Percentiles rank a stretch among this genome's conserved stretches.
phyloP scores from a whole-genome alignment of 495 filamentous ascomycete species.

The Rostrohypoxylon terebratum region DNA sequence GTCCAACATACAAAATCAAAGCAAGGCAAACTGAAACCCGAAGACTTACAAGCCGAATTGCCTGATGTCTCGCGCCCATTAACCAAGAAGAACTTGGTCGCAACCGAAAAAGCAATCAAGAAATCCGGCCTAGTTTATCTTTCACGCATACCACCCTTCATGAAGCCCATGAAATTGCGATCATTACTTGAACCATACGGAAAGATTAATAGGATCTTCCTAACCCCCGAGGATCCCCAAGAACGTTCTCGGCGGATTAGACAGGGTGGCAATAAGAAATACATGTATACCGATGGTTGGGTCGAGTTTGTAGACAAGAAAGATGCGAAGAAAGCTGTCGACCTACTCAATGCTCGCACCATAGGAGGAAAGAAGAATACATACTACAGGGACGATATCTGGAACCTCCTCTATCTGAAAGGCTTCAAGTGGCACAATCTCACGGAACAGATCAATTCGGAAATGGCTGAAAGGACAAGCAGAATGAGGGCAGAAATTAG shows the following conservation, averaged over 20 bases:
- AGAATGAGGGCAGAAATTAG: conserved; percentile 84
- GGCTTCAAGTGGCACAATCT: conserved; percentile 86
- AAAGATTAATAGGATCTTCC: conserved; percentile 84
- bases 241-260: conserved; percentile 69
- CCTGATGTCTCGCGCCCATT: conserved; percentile 63
- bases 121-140: conserved; percentile 88
- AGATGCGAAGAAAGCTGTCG: conserved; percentile 85
- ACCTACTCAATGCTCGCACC: conserved; percentile 82
- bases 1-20: conserved; percentile 29
- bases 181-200: conserved; percentile 81
- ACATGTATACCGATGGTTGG: conserved; percentile 91
- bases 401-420: conserved; percentile 79
- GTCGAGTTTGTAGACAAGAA: conserved; percentile 82
- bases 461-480: conserved; percentile 84
- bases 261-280: conserved; percentile 87
- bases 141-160: conserved; percentile 91
- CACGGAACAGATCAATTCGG: conserved; percentile 77
- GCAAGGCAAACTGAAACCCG: conserved; percentile 39
- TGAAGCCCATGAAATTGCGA: conserved; percentile 87
- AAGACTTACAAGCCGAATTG: conserved; percentile 51
- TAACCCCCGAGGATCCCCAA: conserved; percentile 80
- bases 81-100: conserved; percentile 69
- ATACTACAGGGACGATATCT: conserved; percentile 94
- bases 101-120: conserved; percentile 65
- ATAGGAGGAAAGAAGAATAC: conserved; percentile 89